These are phyloP conservation scores for Alternaria triticimaculans DNA, from an alignment of 2,329 filamentous ascomycete species.

Conservation along the genomic window DNA sequence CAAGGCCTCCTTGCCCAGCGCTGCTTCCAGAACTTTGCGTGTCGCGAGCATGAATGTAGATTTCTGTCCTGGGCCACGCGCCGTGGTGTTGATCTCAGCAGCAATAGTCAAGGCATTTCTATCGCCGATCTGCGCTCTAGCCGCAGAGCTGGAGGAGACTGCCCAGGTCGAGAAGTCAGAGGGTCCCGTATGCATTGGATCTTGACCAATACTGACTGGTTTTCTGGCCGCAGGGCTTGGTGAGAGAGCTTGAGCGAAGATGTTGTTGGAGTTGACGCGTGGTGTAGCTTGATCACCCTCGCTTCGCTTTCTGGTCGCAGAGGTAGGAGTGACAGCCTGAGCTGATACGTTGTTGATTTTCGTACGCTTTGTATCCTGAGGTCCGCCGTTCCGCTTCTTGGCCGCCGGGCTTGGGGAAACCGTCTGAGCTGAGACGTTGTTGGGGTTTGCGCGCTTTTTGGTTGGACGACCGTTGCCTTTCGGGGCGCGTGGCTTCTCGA, in stretches of 20 bases:
- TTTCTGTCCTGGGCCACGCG: neutral
- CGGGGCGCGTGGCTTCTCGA: neutral
- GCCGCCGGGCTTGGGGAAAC: neutral
- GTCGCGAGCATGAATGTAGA: neutral
- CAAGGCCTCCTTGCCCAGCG: slow-evolving; percentile 1
- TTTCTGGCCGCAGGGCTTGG: neutral
- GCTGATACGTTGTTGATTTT: neutral
- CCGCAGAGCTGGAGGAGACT: neutral
- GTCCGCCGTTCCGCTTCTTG: neutral
- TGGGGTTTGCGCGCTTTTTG: neutral
- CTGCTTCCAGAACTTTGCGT: neutral
- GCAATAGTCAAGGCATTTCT: too few species aligned
- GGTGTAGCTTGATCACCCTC: neutral
- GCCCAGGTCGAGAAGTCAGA: neutral
- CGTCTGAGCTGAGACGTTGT: neutral
- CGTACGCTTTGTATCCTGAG: neutral
- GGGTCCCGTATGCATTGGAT: neutral
- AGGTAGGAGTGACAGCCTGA: neutral
- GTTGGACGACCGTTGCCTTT: neutral
- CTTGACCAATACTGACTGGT: neutral
- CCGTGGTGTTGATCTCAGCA: neutral
- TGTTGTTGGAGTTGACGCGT: neutral
- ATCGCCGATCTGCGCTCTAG: neutral
- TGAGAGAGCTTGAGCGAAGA: neutral
- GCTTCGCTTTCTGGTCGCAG: neutral